Evolutionary conservation across 176 grass and related monocot species (phyloP).

Genomic region (sorghum (Sorghum bicolor)): Sorghum_bicolor_NCBIv3 NC_012878.2:10695001-10695500

Average conservation of each 20-base stretch:
- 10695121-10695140: slow-evolving; percentile 17
- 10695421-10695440: slow-evolving; percentile 57
- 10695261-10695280: slow-evolving; percentile 61
- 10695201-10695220: background rate
- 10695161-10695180: background rate
- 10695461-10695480: slow-evolving; percentile 40
- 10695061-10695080: background rate
- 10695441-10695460: slow-evolving; percentile 52
- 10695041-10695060: background rate
- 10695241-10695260: slow-evolving; percentile 59
- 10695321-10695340: slow-evolving; percentile 17
- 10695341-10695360: slow-evolving; percentile 14
- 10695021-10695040: background rate
- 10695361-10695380: slow-evolving; percentile 46
- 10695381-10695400: slow-evolving; percentile 38
- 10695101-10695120: background rate
- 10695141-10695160: background rate
- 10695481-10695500: slow-evolving; percentile 57
- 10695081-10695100: background rate
- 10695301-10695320: slow-evolving; percentile 36
- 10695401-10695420: slow-evolving; percentile 63
- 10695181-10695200: background rate
- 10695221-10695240: slow-evolving; percentile 40
- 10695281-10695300: slow-evolving; percentile 35
- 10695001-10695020: background rate